Evolutionary conservation across 2,329 filamentous ascomycete genomes (phyloP).

Genomic region (Botrytis porri): DNA sequence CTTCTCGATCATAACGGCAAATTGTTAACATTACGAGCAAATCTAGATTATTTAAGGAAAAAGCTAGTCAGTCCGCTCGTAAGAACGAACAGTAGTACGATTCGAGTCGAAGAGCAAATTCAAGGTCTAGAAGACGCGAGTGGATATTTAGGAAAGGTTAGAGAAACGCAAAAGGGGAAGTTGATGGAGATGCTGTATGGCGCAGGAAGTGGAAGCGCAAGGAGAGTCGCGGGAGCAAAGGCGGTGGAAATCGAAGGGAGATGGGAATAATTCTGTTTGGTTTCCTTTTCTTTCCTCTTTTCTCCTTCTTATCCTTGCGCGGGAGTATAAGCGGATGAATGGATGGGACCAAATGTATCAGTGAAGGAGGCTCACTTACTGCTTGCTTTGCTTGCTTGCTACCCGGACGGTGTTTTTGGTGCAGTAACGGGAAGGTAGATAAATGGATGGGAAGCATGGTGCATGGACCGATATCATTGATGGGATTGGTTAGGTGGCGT

Average conservation of each 20-base stretch:
- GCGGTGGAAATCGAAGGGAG: conserved; percentile 25
- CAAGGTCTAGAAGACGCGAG: conserved; percentile 77
- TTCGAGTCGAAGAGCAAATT: conserved; percentile 83
- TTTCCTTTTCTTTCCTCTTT: conserved; percentile 2
- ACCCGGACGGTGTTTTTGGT: conserved; percentile 14
- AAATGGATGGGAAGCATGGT: conserved; percentile 16
- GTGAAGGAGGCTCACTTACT: neutral
- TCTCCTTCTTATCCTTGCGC: neutral
- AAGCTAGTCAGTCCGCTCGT: conserved; percentile 85
- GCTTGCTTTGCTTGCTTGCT: conserved; percentile 12
- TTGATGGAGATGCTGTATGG: conserved; percentile 77
- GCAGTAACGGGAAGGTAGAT: conserved; percentile 13
- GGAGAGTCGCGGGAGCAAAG: conserved; percentile 22
- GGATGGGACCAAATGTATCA: conserved; percentile 11
- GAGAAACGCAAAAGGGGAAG: conserved; percentile 78
- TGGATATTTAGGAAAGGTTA: conserved; percentile 69
- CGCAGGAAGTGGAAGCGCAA: conserved; percentile 31
- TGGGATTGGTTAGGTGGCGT: conserved; percentile 7
- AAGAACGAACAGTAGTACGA: conserved; percentile 62
- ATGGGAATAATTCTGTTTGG: conserved; percentile 22
- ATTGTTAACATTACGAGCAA: conserved; percentile 78
- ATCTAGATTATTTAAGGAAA: conserved; percentile 77
- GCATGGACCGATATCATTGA: conserved; percentile 6
- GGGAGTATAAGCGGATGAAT: conserved; percentile 9
- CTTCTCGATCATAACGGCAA: conserved; percentile 84